Evolutionary conservation across 2,329 filamentous ascomycete genomes (phyloP).

Genomic region (Nemania abortiva): DNA sequence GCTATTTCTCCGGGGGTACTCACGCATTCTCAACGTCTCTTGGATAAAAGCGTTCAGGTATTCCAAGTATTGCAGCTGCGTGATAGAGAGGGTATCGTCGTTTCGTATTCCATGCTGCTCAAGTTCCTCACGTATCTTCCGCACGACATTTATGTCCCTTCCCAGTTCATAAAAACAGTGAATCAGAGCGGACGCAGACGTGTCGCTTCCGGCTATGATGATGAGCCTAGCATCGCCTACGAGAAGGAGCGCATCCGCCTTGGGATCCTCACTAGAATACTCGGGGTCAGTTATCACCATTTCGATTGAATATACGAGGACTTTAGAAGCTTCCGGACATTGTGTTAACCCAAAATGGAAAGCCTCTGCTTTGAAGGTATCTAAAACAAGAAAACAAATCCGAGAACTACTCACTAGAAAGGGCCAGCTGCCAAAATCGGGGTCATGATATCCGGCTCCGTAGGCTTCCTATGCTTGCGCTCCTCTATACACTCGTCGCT

Average conservation of each 20-base stretch:
- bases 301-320: no score
- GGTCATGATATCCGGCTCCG: constrained; percentile 38
- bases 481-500: constrained; percentile 37
- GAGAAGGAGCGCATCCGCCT: constrained; percentile 35
- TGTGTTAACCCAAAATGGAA: no score
- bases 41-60: constrained; percentile 40
- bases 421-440: constrained; percentile 35
- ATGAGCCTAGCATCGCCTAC: constrained; percentile 36
- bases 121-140: constrained; percentile 33
- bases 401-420: no score
- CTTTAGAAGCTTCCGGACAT: no score
- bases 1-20: constrained; percentile 11
- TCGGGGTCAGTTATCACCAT: no score
- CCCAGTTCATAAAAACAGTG: constrained; percentile 37
- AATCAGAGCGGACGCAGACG: constrained; percentile 33
- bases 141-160: constrained; percentile 16
- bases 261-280: constrained; percentile 23
- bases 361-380: no score
- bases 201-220: constrained; percentile 40
- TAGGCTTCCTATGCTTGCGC: constrained; percentile 32
- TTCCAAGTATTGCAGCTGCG: constrained; percentile 27
- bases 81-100: constrained; percentile 33
- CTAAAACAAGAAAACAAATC: no score
- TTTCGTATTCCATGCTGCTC: constrained; percentile 28
- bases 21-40: constrained; percentile 39